Evolutionary conservation across 139 green algal species (phyloP), one percentile per base, ranked within the genome.

Genomic region (Chlorella sp.): DNA sequence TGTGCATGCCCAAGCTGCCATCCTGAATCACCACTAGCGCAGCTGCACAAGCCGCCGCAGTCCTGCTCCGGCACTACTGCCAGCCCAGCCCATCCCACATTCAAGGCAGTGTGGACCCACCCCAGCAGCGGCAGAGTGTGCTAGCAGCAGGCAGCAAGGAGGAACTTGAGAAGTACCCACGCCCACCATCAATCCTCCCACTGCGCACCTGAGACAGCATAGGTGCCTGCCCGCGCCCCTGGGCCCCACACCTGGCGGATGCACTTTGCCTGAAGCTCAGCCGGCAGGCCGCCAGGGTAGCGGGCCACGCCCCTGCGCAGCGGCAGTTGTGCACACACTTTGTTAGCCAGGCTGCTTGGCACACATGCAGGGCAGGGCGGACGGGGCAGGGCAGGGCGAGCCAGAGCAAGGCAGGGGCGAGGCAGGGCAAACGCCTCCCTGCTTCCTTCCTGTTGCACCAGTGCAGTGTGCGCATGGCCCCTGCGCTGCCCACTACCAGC

Each of bases 221-320:
- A 98, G 89, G 96, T 91, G 28, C 96, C 96, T 3, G 95, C 94
- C 14, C 96, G 88, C 24, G 93, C 80, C 5, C 96, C 96, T 11
- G 60, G 30, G 19, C 91, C 92, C 89, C 88, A 94, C 16, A 94
- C 83, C 87, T 95, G 91, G 18, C 91, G 85, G 30, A 96, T 91
- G 42, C 91, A 95, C 86, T 92, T 53, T 0, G 21, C n/a, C 24
- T 81, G 66, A 66, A 88, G 64, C 68, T 90, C 37, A 2, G 53
- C 39, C 2, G 84, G 88, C 36, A 92, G 26, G 28, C 87, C 90
- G 5, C 26, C 40, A 4, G 87, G 57, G 34, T 95, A 93, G 1
- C 57, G 69, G 0, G 93, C 92, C 15, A 95, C 89, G 14, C 93
- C 94, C 5, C 94, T 93, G 89, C n/a, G n/a, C 89, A 89, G 30